These are phyloP conservation scores for Phytophthora colocasiae DNA, from an alignment of 352 stramenopile species.

Conservation along the genomic window DNA sequence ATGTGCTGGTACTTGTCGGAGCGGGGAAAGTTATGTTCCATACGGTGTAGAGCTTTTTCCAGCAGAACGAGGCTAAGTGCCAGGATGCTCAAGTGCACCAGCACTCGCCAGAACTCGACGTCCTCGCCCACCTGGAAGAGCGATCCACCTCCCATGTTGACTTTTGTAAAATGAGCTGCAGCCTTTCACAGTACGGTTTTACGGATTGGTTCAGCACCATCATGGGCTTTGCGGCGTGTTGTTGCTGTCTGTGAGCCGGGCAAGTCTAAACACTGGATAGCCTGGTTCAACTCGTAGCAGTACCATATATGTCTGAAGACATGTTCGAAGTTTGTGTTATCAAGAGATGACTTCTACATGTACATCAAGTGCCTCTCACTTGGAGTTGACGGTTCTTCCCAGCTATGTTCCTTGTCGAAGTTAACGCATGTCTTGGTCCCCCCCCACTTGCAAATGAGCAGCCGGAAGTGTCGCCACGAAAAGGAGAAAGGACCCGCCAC, in stretches of 20 bases:
- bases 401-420: too few relatives aligned
- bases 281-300: too few relatives aligned
- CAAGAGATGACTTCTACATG: too few relatives aligned
- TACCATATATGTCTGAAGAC: too few relatives aligned
- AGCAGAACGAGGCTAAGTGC: conserved; percentile 49
- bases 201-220: conserved; percentile 15
- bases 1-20: conserved; percentile 72
- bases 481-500: conserved; percentile 1
- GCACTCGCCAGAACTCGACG: conserved; percentile 59
- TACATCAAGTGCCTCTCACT: too few relatives aligned
- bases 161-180: conserved; percentile 28
- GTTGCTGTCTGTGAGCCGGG: conserved; percentile 13
- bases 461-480: not conserved
- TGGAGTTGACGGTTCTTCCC: too few relatives aligned
- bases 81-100: conserved; percentile 51
- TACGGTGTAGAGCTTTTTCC: conserved; percentile 46
- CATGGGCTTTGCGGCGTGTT: conserved; percentile 13
- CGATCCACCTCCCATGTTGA: conserved; percentile 34
- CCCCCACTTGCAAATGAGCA: too few relatives aligned
- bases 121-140: conserved; percentile 61
- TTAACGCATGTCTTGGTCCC: too few relatives aligned
- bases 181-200: conserved; percentile 1
- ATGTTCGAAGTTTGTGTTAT: too few relatives aligned
- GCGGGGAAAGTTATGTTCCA: conserved; percentile 52
- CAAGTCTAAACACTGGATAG: not conserved